Evolutionary conservation across 2,329 filamentous ascomycete genomes (phyloP).

Genomic region (Colletotrichum liaoningense): DNA sequence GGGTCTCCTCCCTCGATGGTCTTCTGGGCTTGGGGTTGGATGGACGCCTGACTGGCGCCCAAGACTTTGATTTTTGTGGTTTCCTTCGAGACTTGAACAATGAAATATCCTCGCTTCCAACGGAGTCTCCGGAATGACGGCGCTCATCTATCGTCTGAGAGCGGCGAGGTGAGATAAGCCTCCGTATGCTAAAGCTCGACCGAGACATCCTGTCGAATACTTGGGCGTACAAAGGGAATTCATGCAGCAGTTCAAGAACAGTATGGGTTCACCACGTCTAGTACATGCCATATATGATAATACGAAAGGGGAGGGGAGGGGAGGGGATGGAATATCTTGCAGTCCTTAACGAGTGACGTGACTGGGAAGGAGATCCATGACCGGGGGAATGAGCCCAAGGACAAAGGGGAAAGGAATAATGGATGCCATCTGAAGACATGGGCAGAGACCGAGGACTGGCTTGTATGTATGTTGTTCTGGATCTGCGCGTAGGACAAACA

Average conservation of each 20-base stretch:
- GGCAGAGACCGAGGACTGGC: constrained; percentile 14
- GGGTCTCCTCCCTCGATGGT: constrained; percentile 41
- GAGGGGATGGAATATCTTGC: constrained; percentile 1
- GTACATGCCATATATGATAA: constrained; percentile 41
- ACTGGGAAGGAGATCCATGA: background rate
- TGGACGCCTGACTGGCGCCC: constrained; percentile 4
- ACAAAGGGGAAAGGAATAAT: constrained; percentile 19
- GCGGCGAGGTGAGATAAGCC: constrained; percentile 51
- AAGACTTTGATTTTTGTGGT: constrained; percentile 23
- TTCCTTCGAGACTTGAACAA: constrained; percentile 32
- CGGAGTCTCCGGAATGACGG: constrained; percentile 20
- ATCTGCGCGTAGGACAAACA: constrained; percentile 28
- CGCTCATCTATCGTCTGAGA: constrained; percentile 31
- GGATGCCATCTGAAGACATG: constrained; percentile 17
- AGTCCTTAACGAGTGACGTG: constrained; percentile 14
- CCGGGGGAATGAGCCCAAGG: background rate
- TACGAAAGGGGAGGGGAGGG: constrained; percentile 22
- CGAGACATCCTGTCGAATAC: constrained; percentile 53
- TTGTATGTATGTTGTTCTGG: constrained; percentile 32
- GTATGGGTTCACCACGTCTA: constrained; percentile 19
- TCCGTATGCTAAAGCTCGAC: constrained; percentile 56
- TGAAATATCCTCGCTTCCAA: constrained; percentile 32
- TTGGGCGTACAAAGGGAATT: constrained; percentile 16
- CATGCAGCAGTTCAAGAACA: constrained; percentile 37
- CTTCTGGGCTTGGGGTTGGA: constrained; percentile 2